phyloP scores from a whole-genome alignment of 441 rosid species.

The Rhodomyrtus psidioides region DNA sequence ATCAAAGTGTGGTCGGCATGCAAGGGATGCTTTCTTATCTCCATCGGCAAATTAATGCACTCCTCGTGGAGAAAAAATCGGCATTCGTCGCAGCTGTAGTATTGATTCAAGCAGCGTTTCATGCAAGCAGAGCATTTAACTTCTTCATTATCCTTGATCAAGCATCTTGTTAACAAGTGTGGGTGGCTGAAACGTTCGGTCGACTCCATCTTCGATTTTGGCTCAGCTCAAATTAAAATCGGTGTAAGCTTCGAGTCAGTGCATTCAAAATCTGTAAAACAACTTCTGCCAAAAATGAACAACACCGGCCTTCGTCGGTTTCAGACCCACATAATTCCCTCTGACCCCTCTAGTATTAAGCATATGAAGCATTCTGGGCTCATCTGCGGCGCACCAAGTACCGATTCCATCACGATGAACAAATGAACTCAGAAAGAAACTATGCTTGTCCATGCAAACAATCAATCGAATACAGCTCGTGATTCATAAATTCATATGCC shows the following conservation, averaged over 20 bases:
- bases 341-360: too few species aligned
- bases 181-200: neutral
- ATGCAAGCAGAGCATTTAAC: neutral
- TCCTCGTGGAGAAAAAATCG: neutral
- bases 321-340: too few species aligned
- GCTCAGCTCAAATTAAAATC: neutral
- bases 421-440: neutral
- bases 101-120: neutral
- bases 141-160: neutral
- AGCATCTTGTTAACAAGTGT: neutral
- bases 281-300: too few species aligned
- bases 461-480: neutral
- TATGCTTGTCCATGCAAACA: neutral
- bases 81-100: rapidly evolving
- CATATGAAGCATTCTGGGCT: too few species aligned
- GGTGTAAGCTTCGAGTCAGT: neutral
- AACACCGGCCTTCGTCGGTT: too few species aligned
- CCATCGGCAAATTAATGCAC: neutral
- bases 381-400: too few species aligned
- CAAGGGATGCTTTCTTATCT: neutral
- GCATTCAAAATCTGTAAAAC: neutral
- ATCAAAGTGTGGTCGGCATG: neutral
- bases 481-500: neutral
- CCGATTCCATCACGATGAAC: too few species aligned
- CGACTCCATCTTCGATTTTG: neutral